Conservation (phyloP, 2,329 filamentous ascomycete species). For the Pseudogymnoascus sp. region DNA sequence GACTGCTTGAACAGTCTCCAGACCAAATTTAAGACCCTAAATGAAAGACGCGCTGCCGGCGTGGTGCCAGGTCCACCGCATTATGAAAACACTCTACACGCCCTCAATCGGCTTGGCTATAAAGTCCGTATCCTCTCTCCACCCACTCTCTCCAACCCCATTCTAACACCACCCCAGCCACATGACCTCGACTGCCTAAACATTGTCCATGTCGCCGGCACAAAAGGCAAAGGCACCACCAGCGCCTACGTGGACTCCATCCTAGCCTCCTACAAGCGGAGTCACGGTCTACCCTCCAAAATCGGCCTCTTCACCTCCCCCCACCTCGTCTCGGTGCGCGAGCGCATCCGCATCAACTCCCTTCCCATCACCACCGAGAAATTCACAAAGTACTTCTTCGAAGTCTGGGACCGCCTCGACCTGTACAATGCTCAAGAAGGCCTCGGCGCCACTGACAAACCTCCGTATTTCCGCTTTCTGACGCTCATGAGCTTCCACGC, state of each 20-base stretch:
- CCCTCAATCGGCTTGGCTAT: neutral
- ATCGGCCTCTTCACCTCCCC: conserved; percentile 80
- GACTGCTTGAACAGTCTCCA: conserved; percentile 82
- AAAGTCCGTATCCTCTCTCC: neutral
- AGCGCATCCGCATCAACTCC: conserved; percentile 76
- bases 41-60: conserved; percentile 69
- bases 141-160: neutral
- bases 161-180: neutral
- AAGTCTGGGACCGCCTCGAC: conserved; percentile 59
- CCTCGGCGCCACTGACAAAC: conserved; percentile 31
- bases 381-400: conserved; percentile 74
- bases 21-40: conserved; percentile 73
- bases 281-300: conserved; percentile 20
- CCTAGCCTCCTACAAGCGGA: conserved; percentile 49
- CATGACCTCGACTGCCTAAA: conserved; percentile 3
- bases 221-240: conserved; percentile 88
- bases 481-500: conserved; percentile 60
- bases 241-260: conserved; percentile 77
- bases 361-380: conserved; percentile 56
- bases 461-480: conserved; percentile 52
- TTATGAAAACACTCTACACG: conserved; percentile 1
- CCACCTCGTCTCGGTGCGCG: conserved; percentile 73
- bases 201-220: conserved; percentile 75
- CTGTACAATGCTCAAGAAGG: neutral
- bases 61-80: conserved; percentile 26